Evolutionary conservation across 495 filamentous ascomycete species (phyloP).

Genomic region (Lasiosphaeria miniovina): DNA sequence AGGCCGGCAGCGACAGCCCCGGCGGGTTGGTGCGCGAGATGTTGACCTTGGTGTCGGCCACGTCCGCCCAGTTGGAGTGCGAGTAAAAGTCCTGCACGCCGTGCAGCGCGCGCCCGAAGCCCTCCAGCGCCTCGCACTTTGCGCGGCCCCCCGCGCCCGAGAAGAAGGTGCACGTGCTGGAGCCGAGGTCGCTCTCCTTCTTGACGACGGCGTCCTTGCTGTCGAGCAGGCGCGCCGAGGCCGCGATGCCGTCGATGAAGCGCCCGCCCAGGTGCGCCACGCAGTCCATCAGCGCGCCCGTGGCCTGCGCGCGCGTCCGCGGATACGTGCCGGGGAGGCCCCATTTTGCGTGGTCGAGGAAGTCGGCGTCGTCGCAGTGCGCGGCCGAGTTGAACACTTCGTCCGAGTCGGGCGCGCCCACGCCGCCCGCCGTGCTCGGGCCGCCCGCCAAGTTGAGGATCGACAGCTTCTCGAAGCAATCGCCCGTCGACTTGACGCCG

Average conservation of each 20-base stretch:
- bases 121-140: conserved; percentile 1
- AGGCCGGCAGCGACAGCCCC: background rate
- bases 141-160: background rate
- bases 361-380: background rate
- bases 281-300: background rate
- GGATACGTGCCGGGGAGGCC: background rate
- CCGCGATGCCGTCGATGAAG: conserved; percentile 5
- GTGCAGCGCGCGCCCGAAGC: conserved; percentile 4
- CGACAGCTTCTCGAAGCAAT: no score
- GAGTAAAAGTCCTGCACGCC: conserved; percentile 6
- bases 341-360: background rate
- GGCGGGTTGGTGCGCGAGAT: background rate
- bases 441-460: no score
- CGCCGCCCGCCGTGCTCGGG: no score
- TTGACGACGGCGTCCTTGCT: background rate
- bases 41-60: background rate
- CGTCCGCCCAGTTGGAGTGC: conserved; percentile 6
- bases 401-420: no score
- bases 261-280: background rate
- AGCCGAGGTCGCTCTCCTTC: background rate
- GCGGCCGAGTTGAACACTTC: background rate
- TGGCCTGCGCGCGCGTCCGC: background rate
- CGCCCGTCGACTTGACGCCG: no score
- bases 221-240: background rate
- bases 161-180: background rate